phyloP scores from a whole-genome alignment of 192 early-diverging fungal species.

The Rhizoclosmatium globosum region DNA sequence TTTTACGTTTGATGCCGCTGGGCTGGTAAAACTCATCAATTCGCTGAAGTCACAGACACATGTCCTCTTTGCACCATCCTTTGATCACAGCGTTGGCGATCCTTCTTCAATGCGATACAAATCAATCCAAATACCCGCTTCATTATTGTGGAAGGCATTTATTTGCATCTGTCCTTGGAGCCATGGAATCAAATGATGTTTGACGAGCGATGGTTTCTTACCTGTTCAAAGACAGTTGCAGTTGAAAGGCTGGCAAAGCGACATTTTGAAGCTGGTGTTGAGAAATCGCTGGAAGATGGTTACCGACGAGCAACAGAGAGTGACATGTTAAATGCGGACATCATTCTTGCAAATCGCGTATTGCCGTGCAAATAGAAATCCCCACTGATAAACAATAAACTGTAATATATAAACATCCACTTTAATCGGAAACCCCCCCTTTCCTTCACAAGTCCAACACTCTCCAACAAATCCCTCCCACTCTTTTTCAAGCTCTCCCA shows the following conservation, averaged over 20 bases:
- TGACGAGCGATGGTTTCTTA: slow-evolving; percentile 62
- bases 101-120: slow-evolving; percentile 50
- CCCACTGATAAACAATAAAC: no score
- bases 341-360: slow-evolving; percentile 40
- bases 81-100: slow-evolving; percentile 61
- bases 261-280: slow-evolving; percentile 57
- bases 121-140: slow-evolving; percentile 54
- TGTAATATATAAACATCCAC: no score
- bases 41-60: slow-evolving; percentile 17
- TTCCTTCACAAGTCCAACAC: no score
- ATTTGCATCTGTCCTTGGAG: slow-evolving; percentile 46
- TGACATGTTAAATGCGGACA: slow-evolving; percentile 47
- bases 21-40: slow-evolving; percentile 40
- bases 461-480: no score
- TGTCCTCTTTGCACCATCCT: slow-evolving; percentile 49
- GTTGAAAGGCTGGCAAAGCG: slow-evolving; percentile 48
- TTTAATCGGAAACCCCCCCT: no score
- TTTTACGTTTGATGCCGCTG: slow-evolving; percentile 60
- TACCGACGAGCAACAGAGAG: slow-evolving; percentile 36
- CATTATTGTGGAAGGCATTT: slow-evolving; percentile 64
- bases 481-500: no score
- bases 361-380: no score
- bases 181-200: slow-evolving; percentile 54
- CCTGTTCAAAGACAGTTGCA: slow-evolving; percentile 32
- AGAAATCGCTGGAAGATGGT: slow-evolving; percentile 32